Conservation (phyloP, 176 grass and related monocot genomes). For the Oryza longistaminata region DNA sequence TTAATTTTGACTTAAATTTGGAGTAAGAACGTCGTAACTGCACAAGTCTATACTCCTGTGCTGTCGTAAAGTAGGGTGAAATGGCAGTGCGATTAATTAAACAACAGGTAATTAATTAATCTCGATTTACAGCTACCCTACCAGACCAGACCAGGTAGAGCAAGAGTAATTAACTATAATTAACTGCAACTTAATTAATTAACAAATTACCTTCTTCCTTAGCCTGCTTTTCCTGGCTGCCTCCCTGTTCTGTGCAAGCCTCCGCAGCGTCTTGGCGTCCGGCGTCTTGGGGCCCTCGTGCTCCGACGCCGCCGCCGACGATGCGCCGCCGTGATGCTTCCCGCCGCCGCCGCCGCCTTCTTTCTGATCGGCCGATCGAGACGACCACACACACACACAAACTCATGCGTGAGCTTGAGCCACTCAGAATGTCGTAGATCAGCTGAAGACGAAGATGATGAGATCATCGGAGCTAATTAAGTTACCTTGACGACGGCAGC, state of each 20-base stretch:
- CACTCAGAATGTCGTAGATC: no score
- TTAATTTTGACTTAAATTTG: background rate
- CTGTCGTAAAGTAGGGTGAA: no score
- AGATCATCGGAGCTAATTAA: background rate
- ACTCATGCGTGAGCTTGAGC: background rate
- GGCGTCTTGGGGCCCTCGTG: constrained; percentile 28
- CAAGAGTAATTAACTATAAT: no score
- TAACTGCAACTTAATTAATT: background rate
- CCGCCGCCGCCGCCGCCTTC: constrained; percentile 14
- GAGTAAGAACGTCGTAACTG: no score
- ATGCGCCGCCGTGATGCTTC: constrained; percentile 8
- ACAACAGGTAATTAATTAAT: no score
- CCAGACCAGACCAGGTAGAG: no score
- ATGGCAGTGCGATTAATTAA: no score
- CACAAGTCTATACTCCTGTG: no score
- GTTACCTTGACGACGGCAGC: constrained; percentile 39
- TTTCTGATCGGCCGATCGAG: constrained; percentile 8
- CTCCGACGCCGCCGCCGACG: constrained; percentile 1
- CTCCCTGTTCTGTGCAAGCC: constrained; percentile 58
- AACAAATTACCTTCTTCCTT: constrained; percentile 43
- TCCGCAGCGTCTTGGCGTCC: constrained; percentile 53
- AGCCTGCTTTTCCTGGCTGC: constrained; percentile 67
- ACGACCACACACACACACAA: background rate
- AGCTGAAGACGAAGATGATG: background rate
- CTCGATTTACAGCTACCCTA: no score